phyloP scores from a whole-genome alignment of 192 early-diverging fungal genomes.

The Backusella luteola region DNA sequence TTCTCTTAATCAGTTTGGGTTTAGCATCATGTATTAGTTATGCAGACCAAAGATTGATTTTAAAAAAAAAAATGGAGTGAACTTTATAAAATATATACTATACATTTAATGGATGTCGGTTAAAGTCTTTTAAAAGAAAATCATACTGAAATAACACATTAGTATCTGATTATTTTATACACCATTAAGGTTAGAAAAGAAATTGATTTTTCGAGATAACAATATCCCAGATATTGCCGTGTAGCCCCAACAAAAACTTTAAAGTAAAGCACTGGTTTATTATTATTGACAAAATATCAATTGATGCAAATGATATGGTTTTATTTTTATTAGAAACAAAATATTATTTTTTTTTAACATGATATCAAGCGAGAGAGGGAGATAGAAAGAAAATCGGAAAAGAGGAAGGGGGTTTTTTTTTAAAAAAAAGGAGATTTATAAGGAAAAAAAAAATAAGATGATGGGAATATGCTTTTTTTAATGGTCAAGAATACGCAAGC shows the following conservation, averaged over 20 bases:
- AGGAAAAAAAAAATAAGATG: neutral
- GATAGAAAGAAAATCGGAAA: neutral
- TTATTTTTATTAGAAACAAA: neutral
- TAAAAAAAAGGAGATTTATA: neutral
- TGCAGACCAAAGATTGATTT: neutral
- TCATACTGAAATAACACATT: neutral
- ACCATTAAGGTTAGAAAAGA: neutral
- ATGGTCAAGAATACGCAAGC: conserved; percentile 84
- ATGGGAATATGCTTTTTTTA: conserved; percentile 40
- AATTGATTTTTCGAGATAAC: neutral
- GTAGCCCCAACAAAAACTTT: neutral
- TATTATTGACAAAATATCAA: conserved; percentile 1
- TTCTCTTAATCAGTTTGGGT: neutral
- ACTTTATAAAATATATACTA: neutral
- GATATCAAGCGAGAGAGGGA: neutral
- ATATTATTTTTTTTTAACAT: neutral
- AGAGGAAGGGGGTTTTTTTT: conserved; percentile 7
- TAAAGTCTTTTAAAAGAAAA: neutral
- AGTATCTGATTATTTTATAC: neutral
- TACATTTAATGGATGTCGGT: neutral
- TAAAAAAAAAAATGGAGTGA: neutral
- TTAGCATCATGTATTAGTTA: neutral
- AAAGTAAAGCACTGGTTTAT: neutral
- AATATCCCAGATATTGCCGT: neutral
- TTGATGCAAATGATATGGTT: conserved; percentile 9